Conservation (phyloP, 2,329 filamentous ascomycete species). For the Colletotrichum gigasporum region DNA sequence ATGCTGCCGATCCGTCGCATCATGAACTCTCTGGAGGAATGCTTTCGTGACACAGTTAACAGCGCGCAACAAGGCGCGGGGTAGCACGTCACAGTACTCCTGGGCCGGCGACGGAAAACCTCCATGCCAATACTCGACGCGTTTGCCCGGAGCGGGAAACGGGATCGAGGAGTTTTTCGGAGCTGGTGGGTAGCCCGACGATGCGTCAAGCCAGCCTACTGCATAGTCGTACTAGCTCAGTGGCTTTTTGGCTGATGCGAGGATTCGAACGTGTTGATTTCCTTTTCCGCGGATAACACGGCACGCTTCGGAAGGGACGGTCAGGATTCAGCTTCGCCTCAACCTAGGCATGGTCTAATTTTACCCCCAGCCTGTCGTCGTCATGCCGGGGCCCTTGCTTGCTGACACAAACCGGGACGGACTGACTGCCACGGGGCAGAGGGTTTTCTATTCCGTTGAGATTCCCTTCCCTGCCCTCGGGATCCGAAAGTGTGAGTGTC, state of each 20-base stretch:
- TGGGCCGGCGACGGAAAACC: background rate
- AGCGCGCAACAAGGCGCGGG: background rate
- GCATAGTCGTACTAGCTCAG: no score
- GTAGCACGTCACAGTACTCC: background rate
- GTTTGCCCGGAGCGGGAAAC: background rate
- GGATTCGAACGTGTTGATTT: background rate
- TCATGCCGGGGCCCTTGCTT: constrained; percentile 10
- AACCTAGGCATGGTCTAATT: constrained; percentile 19
- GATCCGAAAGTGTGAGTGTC: background rate
- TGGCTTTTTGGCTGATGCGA: no score
- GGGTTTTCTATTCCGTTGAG: background rate
- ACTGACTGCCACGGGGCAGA: background rate
- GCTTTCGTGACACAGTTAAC: background rate
- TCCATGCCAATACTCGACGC: background rate
- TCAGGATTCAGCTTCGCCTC: constrained; percentile 24
- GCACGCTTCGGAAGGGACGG: constrained; percentile 6
- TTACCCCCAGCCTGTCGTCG: constrained; percentile 5
- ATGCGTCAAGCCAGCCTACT: background rate
- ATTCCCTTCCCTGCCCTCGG: constrained; percentile 1
- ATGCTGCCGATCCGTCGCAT: background rate
- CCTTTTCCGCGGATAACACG: background rate
- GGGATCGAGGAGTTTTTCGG: background rate
- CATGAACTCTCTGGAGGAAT: background rate
- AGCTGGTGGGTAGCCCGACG: background rate
- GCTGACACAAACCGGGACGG: constrained; percentile 8